Conservation (phyloP, 805 yeast species). For the Nakazawaea wyomingensis region DNA sequence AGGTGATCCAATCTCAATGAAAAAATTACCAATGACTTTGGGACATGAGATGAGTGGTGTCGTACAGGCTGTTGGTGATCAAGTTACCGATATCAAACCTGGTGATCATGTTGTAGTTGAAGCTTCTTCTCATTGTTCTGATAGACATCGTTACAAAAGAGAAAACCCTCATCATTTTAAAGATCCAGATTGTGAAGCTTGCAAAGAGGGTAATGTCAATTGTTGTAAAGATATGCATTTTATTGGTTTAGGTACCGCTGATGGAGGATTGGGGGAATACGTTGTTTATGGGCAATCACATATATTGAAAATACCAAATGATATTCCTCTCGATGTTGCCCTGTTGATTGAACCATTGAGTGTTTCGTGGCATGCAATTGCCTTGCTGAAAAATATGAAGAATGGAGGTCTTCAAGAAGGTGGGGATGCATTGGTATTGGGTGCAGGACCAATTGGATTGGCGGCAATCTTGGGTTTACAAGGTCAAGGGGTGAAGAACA, state of each 20-base stretch:
- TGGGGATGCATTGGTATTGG: conserved; percentile 46
- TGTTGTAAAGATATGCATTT: conserved; percentile 39
- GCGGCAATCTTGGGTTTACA: conserved; percentile 50
- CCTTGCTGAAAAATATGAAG: conserved; percentile 7
- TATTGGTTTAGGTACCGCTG: conserved; percentile 44
- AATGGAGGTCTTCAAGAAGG: conserved; percentile 30
- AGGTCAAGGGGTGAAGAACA: conserved; percentile 41
- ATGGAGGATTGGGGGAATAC: conserved; percentile 42
- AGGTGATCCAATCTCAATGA: conserved; percentile 12
- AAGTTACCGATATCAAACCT: conserved; percentile 35
- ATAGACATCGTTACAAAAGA: conserved; percentile 10
- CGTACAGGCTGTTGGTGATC: conserved; percentile 39
- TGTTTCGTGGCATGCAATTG: conserved; percentile 55
- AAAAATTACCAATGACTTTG: conserved; percentile 34
- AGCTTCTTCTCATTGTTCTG: conserved; percentile 49
- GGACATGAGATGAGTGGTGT: conserved; percentile 51
- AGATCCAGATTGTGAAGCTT: conserved; percentile 34
- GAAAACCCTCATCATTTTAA: conserved; percentile 20
- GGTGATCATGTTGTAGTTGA: conserved; percentile 64
- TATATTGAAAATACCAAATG: conserved; percentile 27
- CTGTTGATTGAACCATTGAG: conserved; percentile 55
- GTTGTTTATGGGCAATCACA: conserved; percentile 32
- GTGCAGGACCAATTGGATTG: conserved; percentile 62
- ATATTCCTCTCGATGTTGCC: conserved; percentile 30
- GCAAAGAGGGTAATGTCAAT: conserved; percentile 38